phyloP scores from a whole-genome alignment of 2,329 filamentous ascomycete genomes.

The Trichoderma brevicompactum region DNA sequence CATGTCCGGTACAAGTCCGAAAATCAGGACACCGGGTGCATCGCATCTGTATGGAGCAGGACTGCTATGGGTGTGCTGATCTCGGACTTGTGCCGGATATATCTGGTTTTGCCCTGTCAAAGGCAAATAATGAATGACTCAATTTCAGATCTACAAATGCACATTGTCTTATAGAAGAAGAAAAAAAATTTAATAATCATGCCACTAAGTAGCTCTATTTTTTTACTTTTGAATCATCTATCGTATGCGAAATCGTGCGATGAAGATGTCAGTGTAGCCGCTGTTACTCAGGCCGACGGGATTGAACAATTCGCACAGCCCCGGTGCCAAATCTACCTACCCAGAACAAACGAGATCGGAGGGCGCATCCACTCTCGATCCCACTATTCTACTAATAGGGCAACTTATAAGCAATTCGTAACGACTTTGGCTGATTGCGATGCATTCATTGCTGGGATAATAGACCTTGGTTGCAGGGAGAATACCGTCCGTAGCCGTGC shows the following conservation, averaged over 20 bases:
- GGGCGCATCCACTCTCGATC: not conserved
- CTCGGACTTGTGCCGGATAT: not conserved
- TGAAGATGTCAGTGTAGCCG: not conserved
- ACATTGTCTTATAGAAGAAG: not conserved
- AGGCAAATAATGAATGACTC: not conserved
- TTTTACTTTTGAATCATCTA: not conserved
- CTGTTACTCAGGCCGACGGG: no score
- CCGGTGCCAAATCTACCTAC: not conserved
- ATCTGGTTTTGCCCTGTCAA: not conserved
- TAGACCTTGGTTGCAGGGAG: not conserved
- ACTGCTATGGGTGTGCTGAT: not conserved
- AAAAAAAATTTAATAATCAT: not conserved
- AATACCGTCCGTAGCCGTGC: conserved; percentile 18
- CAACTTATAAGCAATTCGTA: not conserved
- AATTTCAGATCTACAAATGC: not conserved
- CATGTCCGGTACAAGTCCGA: conserved; percentile 11
- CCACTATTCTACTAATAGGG: not conserved
- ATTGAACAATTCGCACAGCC: not conserved
- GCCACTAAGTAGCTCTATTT: not conserved
- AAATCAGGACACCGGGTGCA: not conserved
- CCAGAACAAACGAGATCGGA: conserved; percentile 8
- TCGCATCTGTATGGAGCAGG: not conserved
- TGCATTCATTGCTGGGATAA: conserved; percentile 2
- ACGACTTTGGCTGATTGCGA: not conserved
- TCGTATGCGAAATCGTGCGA: not conserved